phyloP scores from a whole-genome alignment of 257 asterid species.

The Fraxinus americana region DNA sequence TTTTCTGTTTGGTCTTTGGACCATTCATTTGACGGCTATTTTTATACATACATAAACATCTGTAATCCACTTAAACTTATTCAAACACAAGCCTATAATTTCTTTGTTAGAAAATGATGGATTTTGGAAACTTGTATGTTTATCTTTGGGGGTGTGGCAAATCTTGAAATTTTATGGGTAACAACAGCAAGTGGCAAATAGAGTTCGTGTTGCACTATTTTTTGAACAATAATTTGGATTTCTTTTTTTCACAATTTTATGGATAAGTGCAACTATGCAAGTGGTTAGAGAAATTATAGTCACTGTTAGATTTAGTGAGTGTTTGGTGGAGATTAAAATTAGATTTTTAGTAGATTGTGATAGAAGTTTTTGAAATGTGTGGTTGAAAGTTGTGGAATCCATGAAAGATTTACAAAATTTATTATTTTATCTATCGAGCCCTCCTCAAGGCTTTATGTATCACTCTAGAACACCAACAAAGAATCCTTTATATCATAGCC shows the following conservation, averaged over 20 bases:
- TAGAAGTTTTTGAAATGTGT: no score
- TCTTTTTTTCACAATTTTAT: background rate
- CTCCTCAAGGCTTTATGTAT: background rate
- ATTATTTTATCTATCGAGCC: constrained; percentile 1
- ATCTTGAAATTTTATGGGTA: no score
- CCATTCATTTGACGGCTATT: background rate
- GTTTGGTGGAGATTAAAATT: no score
- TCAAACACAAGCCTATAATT: background rate
- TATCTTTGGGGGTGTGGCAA: no score
- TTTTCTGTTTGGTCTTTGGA: background rate
- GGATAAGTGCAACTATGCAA: no score
- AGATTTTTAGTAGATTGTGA: no score
- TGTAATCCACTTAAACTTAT: constrained; percentile 3
- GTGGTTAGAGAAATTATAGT: no score
- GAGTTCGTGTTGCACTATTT: no score
- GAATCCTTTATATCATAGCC: constrained; percentile 74
- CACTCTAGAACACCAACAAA: constrained; percentile 60
- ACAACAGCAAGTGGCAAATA: no score
- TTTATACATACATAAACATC: background rate
- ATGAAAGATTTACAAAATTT: constrained; percentile 28
- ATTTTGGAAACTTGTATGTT: background rate
- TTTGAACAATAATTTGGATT: background rate
- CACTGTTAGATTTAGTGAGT: no score
- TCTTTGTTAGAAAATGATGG: background rate
- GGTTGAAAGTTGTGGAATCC: no score